A percentile compares a stretch with the other conserved stretches of the same genome.
phyloP scores from a whole-genome alignment of 352 stramenopile genomes.

The Globisporangium abappressorium region DNA sequence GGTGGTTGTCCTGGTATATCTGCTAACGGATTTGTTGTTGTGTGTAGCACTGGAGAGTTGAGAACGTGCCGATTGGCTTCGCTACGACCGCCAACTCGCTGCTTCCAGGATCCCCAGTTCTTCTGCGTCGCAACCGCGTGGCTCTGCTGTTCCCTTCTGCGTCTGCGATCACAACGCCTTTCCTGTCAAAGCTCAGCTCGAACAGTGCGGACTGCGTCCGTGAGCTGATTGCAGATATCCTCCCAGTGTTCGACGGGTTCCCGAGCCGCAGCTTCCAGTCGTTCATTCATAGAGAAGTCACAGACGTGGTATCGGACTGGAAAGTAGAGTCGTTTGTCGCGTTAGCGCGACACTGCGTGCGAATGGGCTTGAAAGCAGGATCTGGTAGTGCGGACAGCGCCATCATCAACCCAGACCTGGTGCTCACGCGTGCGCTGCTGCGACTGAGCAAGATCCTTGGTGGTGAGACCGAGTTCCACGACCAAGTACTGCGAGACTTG shows the following conservation, averaged over 20 bases:
- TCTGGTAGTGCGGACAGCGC: constrained; percentile 4
- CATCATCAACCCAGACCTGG: constrained; percentile 33
- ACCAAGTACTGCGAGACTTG: constrained; percentile 53
- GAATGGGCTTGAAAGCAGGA: constrained; percentile 29
- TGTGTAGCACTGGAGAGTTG: constrained; percentile 49
- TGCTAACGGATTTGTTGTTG: not conserved
- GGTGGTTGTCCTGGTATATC: no score
- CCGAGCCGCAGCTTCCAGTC: constrained; percentile 55
- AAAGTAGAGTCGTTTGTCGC: constrained; percentile 72
- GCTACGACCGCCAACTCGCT: constrained; percentile 39
- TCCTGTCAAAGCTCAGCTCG: constrained; percentile 34
- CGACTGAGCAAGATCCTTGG: constrained; percentile 60
- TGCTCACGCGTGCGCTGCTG: constrained; percentile 50
- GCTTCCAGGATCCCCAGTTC: constrained; percentile 51
- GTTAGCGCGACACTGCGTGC: constrained; percentile 60
- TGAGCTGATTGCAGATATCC: constrained; percentile 49
- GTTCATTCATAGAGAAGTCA: constrained; percentile 59
- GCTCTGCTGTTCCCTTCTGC: constrained; percentile 63
- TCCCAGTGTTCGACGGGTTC: constrained; percentile 67
- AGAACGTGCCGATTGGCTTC: constrained; percentile 72
- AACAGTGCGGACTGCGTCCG: constrained; percentile 40
- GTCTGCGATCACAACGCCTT: constrained; percentile 42
- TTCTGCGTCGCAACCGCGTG: constrained; percentile 67
- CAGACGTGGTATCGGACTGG: constrained; percentile 50
- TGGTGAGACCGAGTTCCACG: constrained; percentile 42